A percentile compares a stretch with the other conserved stretches of the same genome.
Conservation (phyloP, 2,329 filamentous ascomycete genomes). For the Paecilomyces variotii region DNA sequence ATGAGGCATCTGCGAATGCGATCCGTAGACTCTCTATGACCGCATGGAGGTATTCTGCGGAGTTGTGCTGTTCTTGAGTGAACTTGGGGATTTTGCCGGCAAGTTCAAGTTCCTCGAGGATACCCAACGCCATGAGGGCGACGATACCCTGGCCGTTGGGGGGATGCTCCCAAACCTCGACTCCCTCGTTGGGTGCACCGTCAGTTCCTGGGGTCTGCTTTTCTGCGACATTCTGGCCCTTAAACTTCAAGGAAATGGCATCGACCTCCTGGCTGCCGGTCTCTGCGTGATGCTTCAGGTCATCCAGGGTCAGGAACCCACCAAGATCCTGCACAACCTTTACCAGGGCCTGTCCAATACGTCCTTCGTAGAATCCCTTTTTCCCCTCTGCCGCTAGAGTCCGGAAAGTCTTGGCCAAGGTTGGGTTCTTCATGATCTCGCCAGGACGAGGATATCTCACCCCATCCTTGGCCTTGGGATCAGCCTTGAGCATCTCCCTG, state of each 20-base stretch:
- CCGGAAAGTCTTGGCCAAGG: slow-evolving; percentile 72
- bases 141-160: slow-evolving; percentile 96
- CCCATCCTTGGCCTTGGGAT: slow-evolving; percentile 59
- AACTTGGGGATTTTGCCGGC: slow-evolving; percentile 67
- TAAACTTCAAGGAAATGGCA: slow-evolving; percentile 74
- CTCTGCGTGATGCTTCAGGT: slow-evolving; percentile 69
- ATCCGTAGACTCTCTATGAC: slow-evolving; percentile 83
- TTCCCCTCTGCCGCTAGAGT: slow-evolving; percentile 73
- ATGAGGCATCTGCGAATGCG: slow-evolving; percentile 79
- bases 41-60: slow-evolving; percentile 70
- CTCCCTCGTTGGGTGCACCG: slow-evolving; percentile 35
- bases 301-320: slow-evolving; percentile 69
- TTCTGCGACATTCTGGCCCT: slow-evolving; percentile 52
- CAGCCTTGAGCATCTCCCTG: slow-evolving; percentile 76
- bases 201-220: slow-evolving; percentile 38
- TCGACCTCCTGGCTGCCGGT: slow-evolving; percentile 70
- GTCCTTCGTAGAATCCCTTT: slow-evolving; percentile 81
- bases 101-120: slow-evolving; percentile 77
- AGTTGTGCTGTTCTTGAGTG: slow-evolving; percentile 67
- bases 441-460: slow-evolving; percentile 68
- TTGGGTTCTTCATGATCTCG: slow-evolving; percentile 82
- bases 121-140: slow-evolving; percentile 86
- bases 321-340: slow-evolving; percentile 69
- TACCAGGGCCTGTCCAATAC: slow-evolving; percentile 72
- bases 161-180: slow-evolving; percentile 93